Percentiles rank a stretch among this genome's conserved stretches.
These are phyloP conservation scores for Penicillium cinerascens DNA, from an alignment of 495 filamentous ascomycete genomes.

Conservation along the genomic window DNA sequence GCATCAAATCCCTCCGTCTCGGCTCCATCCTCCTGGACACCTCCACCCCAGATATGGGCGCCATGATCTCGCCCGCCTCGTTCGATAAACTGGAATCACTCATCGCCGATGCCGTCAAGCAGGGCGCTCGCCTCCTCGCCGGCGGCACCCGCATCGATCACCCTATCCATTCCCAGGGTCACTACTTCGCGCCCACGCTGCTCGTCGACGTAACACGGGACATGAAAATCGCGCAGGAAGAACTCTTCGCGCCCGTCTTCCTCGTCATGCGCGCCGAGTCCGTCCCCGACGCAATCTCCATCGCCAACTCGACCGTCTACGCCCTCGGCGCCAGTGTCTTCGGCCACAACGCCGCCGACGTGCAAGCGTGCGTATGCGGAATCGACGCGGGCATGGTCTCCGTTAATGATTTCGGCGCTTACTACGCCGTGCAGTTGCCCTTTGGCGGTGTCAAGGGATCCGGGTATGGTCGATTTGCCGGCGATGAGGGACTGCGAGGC, in stretches of 20 bases:
- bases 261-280: conserved; percentile 68
- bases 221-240: conserved; percentile 84
- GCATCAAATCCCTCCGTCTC: conserved; percentile 67
- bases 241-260: conserved; percentile 91
- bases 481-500: conserved; percentile 78
- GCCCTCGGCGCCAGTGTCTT: conserved; percentile 83
- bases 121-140: conserved; percentile 75
- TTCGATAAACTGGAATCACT: conserved; percentile 69
- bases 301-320: conserved; percentile 75
- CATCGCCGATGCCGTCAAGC: conserved; percentile 68
- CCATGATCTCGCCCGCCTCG: conserved; percentile 73
- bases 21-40: conserved; percentile 59
- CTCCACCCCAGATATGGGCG: conserved; percentile 69
- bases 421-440: conserved; percentile 87
- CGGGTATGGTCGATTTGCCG: conserved; percentile 91
- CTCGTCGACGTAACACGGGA: conserved; percentile 74
- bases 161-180: conserved; percentile 66
- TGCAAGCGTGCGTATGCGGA: conserved; percentile 58
- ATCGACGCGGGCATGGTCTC: conserved; percentile 85
- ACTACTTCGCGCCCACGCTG: conserved; percentile 89
- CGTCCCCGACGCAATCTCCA: conserved; percentile 57
- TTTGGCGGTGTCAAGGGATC: conserved; percentile 86
- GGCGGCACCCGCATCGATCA: conserved; percentile 75
- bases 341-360: conserved; percentile 48
- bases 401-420: conserved; percentile 91